Percentiles rank a stretch among this genome's conserved stretches.
These are phyloP conservation scores for Talaromyces borbonicus DNA, from an alignment of 495 filamentous ascomycete genomes.

Conservation along the genomic window DNA sequence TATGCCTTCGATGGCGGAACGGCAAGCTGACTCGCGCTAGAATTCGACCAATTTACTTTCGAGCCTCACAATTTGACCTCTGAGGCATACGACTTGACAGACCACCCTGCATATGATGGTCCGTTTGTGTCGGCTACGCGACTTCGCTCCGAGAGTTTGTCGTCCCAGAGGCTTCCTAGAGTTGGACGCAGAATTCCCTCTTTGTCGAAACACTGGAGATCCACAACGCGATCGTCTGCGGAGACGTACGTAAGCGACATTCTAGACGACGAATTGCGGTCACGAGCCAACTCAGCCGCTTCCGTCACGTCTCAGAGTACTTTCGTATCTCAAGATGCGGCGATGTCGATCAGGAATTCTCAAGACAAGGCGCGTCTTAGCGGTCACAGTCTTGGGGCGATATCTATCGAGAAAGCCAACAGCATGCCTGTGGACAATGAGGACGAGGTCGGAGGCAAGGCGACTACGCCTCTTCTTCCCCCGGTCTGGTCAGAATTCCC, in stretches of 20 bases:
- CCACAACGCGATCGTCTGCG: conserved; percentile 21
- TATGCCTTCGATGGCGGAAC: neutral
- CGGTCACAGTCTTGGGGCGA: conserved; percentile 32
- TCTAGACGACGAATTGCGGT: conserved; percentile 29
- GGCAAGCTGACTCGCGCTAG: neutral
- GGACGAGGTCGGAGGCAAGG: conserved; percentile 41
- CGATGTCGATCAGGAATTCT: conserved; percentile 56
- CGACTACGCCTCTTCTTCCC: conserved; percentile 69
- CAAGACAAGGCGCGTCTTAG: conserved; percentile 48
- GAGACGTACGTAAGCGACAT: neutral
- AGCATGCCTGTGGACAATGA: conserved; percentile 45
- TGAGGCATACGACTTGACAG: conserved; percentile 52
- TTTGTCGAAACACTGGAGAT: conserved; percentile 55
- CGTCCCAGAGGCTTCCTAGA: conserved; percentile 55
- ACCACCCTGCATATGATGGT: conserved; percentile 50
- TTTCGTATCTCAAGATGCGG: conserved; percentile 48
- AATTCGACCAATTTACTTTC: conserved; percentile 3
- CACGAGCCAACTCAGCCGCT: conserved; percentile 52
- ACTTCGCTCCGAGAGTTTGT: conserved; percentile 53
- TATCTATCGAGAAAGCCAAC: conserved; percentile 52
- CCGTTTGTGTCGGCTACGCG: conserved; percentile 39
- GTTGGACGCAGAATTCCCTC: conserved; percentile 65
- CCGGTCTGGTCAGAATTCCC: conserved; percentile 58
- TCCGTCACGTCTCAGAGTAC: conserved; percentile 52
- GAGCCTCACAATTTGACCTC: conserved; percentile 3